Conservation (phyloP, 805 yeast genomes). For the Monosporozyma solicola region DNA sequence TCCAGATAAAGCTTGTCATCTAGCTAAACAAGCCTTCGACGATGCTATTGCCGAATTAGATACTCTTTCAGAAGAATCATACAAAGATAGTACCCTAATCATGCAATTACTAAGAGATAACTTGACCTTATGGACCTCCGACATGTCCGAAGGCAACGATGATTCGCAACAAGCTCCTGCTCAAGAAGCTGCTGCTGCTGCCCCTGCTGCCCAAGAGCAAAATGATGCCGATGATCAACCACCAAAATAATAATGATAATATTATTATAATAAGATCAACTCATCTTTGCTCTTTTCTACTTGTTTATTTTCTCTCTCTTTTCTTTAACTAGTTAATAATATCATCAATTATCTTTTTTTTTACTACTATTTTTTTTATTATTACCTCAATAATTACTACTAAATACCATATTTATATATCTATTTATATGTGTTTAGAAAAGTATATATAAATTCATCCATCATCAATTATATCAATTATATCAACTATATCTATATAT, state of each 20-base stretch:
- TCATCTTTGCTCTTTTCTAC: background rate
- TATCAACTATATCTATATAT: background rate
- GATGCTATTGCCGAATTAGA: conserved; percentile 98
- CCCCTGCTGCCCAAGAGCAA: background rate
- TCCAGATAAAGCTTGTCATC: conserved; percentile 95
- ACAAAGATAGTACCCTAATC: conserved; percentile 93
- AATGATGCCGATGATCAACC: conserved; percentile 4
- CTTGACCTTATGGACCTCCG: conserved; percentile 93
- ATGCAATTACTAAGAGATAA: conserved; percentile 97
- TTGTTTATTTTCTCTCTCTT: background rate
- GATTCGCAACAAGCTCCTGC: conserved; percentile 35
- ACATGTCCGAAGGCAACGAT: conserved; percentile 71
- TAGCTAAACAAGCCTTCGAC: conserved; percentile 96
- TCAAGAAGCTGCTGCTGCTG: background rate
- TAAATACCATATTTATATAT: too few relatives aligned
- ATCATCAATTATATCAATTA: background rate
- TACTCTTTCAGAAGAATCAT: conserved; percentile 90
- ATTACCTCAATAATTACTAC: background rate
- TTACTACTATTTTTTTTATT: background rate
- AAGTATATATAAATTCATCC: too few relatives aligned
- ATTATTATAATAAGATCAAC: background rate
- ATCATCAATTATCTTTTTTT: too few relatives aligned
- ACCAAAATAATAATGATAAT: conserved; percentile 5
- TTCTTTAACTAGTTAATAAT: too few relatives aligned
- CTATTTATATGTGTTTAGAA: too few relatives aligned